phyloP scores from a whole-genome alignment of 2,329 filamentous ascomycete genomes.

The Immersiporthe knoxdaviesiana region DNA sequence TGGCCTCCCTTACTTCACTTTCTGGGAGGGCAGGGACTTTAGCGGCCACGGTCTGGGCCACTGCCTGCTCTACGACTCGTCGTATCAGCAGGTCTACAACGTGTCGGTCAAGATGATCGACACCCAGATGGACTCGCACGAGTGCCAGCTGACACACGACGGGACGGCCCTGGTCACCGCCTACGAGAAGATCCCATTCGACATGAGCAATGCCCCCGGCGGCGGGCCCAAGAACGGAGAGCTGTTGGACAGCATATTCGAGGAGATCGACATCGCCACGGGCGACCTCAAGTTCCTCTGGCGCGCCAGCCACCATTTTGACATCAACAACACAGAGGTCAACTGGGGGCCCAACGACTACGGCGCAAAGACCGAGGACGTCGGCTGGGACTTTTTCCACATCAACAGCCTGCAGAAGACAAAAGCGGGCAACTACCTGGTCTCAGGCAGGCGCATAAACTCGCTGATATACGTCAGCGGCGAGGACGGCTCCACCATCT shows the following conservation, averaged over 20 bases:
- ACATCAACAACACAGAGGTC: slow-evolving; percentile 30
- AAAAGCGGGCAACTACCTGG: slow-evolving; percentile 53
- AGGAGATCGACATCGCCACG: slow-evolving; percentile 55
- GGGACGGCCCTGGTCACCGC: slow-evolving; percentile 45
- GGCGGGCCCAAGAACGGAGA: slow-evolving; percentile 34
- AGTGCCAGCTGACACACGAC: slow-evolving; percentile 45
- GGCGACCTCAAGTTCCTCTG: slow-evolving; percentile 55
- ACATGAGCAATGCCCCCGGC: slow-evolving; percentile 34
- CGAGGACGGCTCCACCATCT: slow-evolving; percentile 51
- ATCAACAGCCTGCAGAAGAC: slow-evolving; percentile 60
- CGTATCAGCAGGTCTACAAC: slow-evolving; percentile 25
- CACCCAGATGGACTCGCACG: slow-evolving; percentile 37
- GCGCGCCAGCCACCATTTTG: slow-evolving; percentile 42
- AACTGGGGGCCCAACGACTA: slow-evolving; percentile 27
- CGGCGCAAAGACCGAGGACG: slow-evolving; percentile 28
- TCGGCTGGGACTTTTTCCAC: slow-evolving; percentile 59
- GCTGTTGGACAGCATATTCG: slow-evolving; percentile 43
- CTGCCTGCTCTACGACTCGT: slow-evolving; percentile 28
- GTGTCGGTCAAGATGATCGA: slow-evolving; percentile 28
- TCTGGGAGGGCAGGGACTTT: slow-evolving; percentile 27
- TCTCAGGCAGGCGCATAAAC: slow-evolving; percentile 51
- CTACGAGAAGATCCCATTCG: slow-evolving; percentile 38
- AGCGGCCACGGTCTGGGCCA: slow-evolving; percentile 27
- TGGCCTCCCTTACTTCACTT: slow-evolving; percentile 27
- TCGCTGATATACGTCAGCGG: slow-evolving; percentile 44